Evolutionary conservation across 2,329 filamentous ascomycete genomes (phyloP), one percentile per base, ranked within the genome.

Genomic region (Neoarthrinium moseri): DNA sequence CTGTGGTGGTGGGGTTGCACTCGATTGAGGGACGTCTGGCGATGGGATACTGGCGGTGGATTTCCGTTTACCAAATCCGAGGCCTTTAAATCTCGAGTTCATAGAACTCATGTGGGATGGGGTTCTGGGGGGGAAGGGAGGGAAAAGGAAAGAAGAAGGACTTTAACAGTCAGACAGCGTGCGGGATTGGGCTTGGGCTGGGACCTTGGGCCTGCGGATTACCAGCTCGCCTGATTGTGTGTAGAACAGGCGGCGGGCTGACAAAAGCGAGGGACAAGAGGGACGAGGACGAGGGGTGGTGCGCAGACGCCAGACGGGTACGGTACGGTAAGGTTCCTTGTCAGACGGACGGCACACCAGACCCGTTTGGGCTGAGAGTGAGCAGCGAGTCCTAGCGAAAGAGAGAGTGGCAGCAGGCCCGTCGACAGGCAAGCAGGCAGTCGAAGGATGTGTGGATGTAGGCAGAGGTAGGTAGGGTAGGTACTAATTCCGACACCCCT

Each of bases 21-120:
- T 55, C 43, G 54, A 53, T 43, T 55, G 63, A 64, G 60, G 64
- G 53, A 53, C 44, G 64, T 77, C 71, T 64, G 70, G 63, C 63
- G 68, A 71, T 56, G 78, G 75, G 60, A 80, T 79, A 68, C 76
- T 81, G 66, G 77, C 75, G 61, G 76, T 76, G 62, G 84, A 86
- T 76, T 84, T 87, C 71, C 87, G 84, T 80, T 87, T 89, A 73
- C 85, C 86, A 77, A 89, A 87, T 72, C 87, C 85, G 74, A 90
- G 79, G 77, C 81, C 80, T 77, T 88, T 87, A 69, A 89, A 82
- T 71, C 86, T 83, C 68, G 82, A 81, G 77, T 88, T 89, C 81
- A 87, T 80, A 78, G 83, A 88, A 79, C 81, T 87, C 84, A 88
- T 87, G 76, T 71, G 74, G 70, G 55, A 54, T 26, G 47, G 34